A percentile compares a stretch with the other conserved stretches of the same genome.
Evolutionary conservation across 140 eudicot genomes (phyloP).

Genomic region (Cichorium intybus): DNA sequence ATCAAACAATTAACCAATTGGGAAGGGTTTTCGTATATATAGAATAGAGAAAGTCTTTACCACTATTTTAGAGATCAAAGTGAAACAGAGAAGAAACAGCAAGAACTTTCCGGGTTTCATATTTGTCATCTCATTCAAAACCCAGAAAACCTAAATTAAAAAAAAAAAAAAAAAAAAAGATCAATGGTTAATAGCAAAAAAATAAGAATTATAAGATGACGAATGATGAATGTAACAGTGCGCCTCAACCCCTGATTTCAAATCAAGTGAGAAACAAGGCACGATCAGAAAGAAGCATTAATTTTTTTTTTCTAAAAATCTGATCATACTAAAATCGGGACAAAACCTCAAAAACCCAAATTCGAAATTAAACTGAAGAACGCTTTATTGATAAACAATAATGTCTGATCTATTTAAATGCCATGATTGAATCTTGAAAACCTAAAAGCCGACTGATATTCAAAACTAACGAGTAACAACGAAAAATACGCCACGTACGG

Average conservation of each 20-base stretch:
- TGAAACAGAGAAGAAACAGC: constrained; percentile 36
- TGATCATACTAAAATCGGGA: constrained; percentile 10
- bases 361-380: background rate
- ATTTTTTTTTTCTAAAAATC: background rate
- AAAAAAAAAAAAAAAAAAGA: background rate
- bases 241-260: background rate
- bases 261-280: background rate
- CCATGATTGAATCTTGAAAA: background rate
- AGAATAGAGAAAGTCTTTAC: constrained; percentile 26
- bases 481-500: background rate
- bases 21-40: background rate
- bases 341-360: constrained; percentile 9
- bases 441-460: constrained; percentile 1
- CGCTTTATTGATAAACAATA: background rate
- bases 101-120: constrained; percentile 47
- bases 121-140: constrained; percentile 30
- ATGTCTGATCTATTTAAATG: background rate
- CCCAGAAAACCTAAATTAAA: constrained; percentile 14
- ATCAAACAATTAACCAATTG: background rate
- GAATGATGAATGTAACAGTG: background rate
- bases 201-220: background rate
- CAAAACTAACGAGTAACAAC: background rate
- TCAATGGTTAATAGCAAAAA: background rate
- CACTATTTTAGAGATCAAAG: constrained; percentile 38
- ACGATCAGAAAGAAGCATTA: background rate